Conservation (phyloP, 805 yeast species). For the Zygotorulaspora sp. region DNA sequence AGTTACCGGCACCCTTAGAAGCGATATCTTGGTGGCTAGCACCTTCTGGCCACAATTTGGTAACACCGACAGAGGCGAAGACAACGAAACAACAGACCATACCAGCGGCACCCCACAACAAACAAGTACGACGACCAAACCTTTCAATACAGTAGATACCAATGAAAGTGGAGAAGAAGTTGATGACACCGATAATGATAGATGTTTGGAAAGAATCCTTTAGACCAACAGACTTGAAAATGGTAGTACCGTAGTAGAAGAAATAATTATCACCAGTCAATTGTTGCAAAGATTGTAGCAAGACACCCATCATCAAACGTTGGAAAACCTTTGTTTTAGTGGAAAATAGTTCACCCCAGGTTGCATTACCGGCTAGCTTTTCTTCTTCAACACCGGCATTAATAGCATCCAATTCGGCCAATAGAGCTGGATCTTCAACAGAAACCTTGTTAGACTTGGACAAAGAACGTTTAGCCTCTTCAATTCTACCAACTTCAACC, state of each 20-base stretch:
- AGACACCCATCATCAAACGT: conserved; percentile 45
- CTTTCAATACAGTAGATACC: conserved; percentile 47
- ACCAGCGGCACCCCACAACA: conserved; percentile 44
- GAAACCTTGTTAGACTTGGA: conserved; percentile 55
- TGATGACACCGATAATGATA: conserved; percentile 51
- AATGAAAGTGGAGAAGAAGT: conserved; percentile 49
- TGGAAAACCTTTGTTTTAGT: conserved; percentile 57
- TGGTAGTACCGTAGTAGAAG: conserved; percentile 54
- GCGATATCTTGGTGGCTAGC: conserved; percentile 31
- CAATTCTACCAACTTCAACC: conserved; percentile 49
- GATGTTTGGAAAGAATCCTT: conserved; percentile 52
- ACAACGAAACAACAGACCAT: conserved; percentile 41
- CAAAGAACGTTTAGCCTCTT: conserved; percentile 57
- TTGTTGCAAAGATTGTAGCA: conserved; percentile 59
- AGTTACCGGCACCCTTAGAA: conserved; percentile 36
- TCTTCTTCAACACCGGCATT: conserved; percentile 57
- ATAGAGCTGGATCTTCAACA: conserved; percentile 51
- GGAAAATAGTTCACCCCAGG: conserved; percentile 44
- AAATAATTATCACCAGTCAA: conserved; percentile 59
- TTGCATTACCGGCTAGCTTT: conserved; percentile 53
- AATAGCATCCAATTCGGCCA: conserved; percentile 48
- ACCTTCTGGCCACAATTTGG: conserved; percentile 38
- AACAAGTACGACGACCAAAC: conserved; percentile 45
- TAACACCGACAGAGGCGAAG: conserved; percentile 57
- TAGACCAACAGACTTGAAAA: conserved; percentile 32